phyloP scores from a whole-genome alignment of 116 monocot species.

The Phalaenopsis hybrid region DNA sequence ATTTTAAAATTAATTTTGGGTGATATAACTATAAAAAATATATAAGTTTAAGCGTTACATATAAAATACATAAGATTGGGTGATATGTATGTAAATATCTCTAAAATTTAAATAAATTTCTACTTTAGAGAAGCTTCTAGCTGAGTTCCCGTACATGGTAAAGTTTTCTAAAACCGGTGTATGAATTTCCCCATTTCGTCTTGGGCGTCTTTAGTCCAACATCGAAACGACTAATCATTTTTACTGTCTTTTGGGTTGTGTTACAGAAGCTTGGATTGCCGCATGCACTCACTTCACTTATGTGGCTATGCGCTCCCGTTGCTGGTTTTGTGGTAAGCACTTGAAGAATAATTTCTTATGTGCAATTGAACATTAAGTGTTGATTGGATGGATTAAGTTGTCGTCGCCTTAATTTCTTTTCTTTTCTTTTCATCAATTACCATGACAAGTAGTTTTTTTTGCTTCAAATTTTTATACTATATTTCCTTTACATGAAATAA shows the following conservation, averaged over 20 bases:
- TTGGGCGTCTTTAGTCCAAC: too few relatives aligned
- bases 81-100: too few relatives aligned
- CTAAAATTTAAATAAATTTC: too few relatives aligned
- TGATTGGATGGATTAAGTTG: neutral
- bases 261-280: conserved; percentile 56
- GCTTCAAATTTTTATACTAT: neutral
- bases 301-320: conserved; percentile 60
- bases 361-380: neutral
- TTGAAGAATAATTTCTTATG: neutral
- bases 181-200: too few relatives aligned
- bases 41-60: too few relatives aligned
- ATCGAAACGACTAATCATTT: neutral
- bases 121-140: too few relatives aligned
- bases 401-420: neutral
- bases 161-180: too few relatives aligned
- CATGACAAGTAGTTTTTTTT: neutral
- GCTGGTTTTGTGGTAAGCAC: conserved; percentile 55
- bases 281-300: conserved; percentile 55
- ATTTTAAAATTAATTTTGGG: too few relatives aligned
- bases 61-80: too few relatives aligned
- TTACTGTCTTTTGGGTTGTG: neutral
- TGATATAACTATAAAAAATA: too few relatives aligned
- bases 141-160: too few relatives aligned
- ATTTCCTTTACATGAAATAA: neutral
- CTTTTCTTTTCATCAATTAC: neutral